Evolutionary conservation across 768 basidiomycete genomes (phyloP).

Genomic region (Hydnomerulius pinastri): DNA sequence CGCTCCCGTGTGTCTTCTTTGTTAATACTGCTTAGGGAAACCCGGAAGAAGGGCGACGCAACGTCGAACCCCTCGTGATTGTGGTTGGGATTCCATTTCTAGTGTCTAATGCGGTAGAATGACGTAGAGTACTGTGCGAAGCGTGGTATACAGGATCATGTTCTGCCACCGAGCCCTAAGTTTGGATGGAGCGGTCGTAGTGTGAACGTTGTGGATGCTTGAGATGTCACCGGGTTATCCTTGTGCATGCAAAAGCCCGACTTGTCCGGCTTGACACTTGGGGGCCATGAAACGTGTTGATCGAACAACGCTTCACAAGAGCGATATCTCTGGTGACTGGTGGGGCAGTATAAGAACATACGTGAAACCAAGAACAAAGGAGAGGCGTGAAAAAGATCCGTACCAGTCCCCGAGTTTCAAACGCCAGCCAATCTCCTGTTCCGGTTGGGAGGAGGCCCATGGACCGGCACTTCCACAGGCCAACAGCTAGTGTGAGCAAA

Average conservation of each 20-base stretch:
- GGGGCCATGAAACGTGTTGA: not conserved
- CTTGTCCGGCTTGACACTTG: no score
- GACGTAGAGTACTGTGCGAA: constrained; percentile 17
- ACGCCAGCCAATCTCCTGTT: constrained; percentile 93
- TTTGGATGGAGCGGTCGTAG: no score
- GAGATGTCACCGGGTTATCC: constrained; percentile 18
- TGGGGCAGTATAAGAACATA: not conserved
- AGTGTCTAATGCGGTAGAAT: constrained; percentile 12
- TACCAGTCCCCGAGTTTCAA: constrained; percentile 78
- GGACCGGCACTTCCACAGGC: constrained; percentile 89
- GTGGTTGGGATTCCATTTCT: constrained; percentile 21
- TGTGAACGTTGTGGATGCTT: constrained; percentile 4
- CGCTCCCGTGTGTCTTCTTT: not conserved
- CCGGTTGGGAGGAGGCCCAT: constrained; percentile 93
- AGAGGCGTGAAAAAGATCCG: constrained; percentile 2
- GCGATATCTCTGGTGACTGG: constrained; percentile 48
- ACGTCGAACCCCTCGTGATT: constrained; percentile 37
- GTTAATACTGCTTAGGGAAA: constrained; percentile 30
- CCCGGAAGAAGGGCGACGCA: constrained; percentile 31
- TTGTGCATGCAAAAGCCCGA: no score
- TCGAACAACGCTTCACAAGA: constrained; percentile 25
- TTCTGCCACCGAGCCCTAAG: constrained; percentile 9
- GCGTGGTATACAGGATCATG: constrained; percentile 16
- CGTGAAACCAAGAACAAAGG: not conserved
- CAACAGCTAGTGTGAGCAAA: constrained; percentile 75